Conservation (phyloP, 768 basidiomycete species). For the Lentinula sp. region DNA sequence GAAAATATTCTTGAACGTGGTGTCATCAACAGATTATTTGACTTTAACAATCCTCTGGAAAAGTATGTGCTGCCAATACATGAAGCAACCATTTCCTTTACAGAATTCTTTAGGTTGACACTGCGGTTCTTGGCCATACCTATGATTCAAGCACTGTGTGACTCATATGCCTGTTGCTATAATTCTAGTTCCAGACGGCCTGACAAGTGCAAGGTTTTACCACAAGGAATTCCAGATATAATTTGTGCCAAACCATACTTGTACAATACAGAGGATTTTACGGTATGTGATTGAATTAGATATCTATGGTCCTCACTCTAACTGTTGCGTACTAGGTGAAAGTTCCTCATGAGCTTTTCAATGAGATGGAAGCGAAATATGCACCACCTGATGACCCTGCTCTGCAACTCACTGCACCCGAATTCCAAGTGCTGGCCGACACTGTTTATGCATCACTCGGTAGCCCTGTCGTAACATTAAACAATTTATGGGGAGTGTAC, state of each 20-base stretch:
- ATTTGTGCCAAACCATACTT: conserved; percentile 23
- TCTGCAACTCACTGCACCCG: conserved; percentile 23
- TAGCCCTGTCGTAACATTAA: not conserved
- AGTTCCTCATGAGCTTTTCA: conserved; percentile 10
- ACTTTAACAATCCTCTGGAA: conserved; percentile 12
- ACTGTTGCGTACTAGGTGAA: conserved; percentile 11
- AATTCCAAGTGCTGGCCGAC: conserved; percentile 8
- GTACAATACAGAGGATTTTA: conserved; percentile 25
- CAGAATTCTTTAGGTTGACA: conserved; percentile 20
- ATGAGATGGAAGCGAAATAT: conserved; percentile 17
- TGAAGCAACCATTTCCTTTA: not conserved
- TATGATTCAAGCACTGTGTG: conserved; percentile 31
- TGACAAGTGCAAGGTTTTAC: conserved; percentile 29
- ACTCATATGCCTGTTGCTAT: conserved; percentile 17
- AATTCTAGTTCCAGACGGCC: conserved; percentile 18
- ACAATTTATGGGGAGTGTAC: not conserved
- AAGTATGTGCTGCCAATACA: not conserved
- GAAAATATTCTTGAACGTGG: conserved; percentile 29
- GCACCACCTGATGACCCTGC: conserved; percentile 20
- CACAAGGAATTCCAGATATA: conserved; percentile 29
- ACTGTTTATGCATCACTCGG: not conserved
- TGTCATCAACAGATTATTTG: conserved; percentile 21
- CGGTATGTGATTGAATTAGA: conserved; percentile 16
- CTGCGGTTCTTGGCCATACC: conserved; percentile 37
- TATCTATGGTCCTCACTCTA: not conserved